Conservation (phyloP, 352 stramenopile species). For the Phytophthora citrophthora region DNA sequence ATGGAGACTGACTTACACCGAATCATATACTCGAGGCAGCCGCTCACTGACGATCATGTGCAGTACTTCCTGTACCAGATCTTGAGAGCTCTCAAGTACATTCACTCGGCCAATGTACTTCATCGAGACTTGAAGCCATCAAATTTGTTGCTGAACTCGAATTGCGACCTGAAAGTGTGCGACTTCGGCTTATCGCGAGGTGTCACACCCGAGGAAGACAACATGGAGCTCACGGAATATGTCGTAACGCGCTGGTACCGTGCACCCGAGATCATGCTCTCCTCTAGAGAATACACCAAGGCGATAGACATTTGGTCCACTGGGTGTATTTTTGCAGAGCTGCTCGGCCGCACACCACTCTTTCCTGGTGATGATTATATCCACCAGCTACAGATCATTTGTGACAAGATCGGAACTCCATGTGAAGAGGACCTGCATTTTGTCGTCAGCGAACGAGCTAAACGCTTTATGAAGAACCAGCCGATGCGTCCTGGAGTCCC, state of each 20-base stretch:
- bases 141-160: conserved; percentile 96
- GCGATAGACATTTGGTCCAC: conserved; percentile 96
- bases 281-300: conserved; percentile 96
- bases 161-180: conserved; percentile 93
- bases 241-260: conserved; percentile 95
- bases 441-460: conserved; percentile 91
- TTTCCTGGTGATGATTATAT: conserved; percentile 99
- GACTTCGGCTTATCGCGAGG: conserved; percentile 92
- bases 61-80: conserved; percentile 98
- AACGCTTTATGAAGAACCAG: conserved; percentile 88
- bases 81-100: conserved; percentile 94
- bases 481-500: conserved; percentile 73
- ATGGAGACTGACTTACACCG: conserved; percentile 99
- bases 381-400: conserved; percentile 98
- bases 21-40: conserved; percentile 97
- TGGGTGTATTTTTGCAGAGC: conserved; percentile 95
- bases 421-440: conserved; percentile 90
- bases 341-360: conserved; percentile 90
- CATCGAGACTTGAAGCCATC: conserved; percentile 98
- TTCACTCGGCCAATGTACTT: conserved; percentile 94
- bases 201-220: conserved; percentile 83
- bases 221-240: conserved; percentile 93
- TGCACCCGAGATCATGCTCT: conserved; percentile 97
- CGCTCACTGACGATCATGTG: conserved; percentile 92
- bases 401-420: conserved; percentile 90